Percentiles rank a stretch among this genome's conserved stretches.
Conservation (phyloP, 108 stramenopile species). For the Cyclotella cryptica region DNA sequence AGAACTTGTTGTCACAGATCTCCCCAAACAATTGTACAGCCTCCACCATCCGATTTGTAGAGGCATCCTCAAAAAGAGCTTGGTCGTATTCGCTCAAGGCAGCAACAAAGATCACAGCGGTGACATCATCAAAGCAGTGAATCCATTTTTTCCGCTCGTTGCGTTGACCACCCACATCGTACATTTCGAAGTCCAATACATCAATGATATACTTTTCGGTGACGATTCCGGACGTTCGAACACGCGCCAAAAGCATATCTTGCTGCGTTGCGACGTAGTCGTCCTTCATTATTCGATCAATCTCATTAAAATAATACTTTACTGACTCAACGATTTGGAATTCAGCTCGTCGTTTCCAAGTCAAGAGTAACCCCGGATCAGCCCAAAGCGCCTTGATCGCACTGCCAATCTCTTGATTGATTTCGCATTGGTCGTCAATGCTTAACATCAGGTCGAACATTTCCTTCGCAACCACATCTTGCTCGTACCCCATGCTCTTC, state of each 20-base stretch:
- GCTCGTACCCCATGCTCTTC: conserved; percentile 64
- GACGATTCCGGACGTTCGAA: conserved; percentile 96
- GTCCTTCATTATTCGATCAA: conserved; percentile 70
- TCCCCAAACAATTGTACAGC: conserved; percentile 94
- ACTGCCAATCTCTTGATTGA: conserved; percentile 54
- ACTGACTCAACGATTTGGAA: conserved; percentile 85
- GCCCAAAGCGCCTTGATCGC: conserved; percentile 72
- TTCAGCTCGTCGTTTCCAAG: conserved; percentile 80
- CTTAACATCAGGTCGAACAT: conserved; percentile 45
- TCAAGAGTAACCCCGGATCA: conserved; percentile 63
- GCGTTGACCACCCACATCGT: conserved; percentile 93
- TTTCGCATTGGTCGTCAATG: conserved; percentile 56
- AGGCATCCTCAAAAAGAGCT: conserved; percentile 92
- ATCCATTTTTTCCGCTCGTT: conserved; percentile 94
- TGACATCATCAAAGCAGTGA: conserved; percentile 96
- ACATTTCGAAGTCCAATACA: conserved; percentile 95
- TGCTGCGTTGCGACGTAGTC: conserved; percentile 87
- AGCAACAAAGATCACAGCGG: conserved; percentile 98
- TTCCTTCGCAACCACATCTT: conserved; percentile 52
- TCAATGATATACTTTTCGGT: conserved; percentile 90
- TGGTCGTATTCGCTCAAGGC: conserved; percentile 98
- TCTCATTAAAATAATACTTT: conserved; percentile 79
- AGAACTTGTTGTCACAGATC: conserved; percentile 94
- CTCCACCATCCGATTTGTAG: conserved; percentile 97
- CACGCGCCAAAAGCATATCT: conserved; percentile 96